These are phyloP conservation scores for Talaromyces sp. DNA, from an alignment of 2,329 filamentous ascomycete species.

Conservation along the genomic window DNA sequence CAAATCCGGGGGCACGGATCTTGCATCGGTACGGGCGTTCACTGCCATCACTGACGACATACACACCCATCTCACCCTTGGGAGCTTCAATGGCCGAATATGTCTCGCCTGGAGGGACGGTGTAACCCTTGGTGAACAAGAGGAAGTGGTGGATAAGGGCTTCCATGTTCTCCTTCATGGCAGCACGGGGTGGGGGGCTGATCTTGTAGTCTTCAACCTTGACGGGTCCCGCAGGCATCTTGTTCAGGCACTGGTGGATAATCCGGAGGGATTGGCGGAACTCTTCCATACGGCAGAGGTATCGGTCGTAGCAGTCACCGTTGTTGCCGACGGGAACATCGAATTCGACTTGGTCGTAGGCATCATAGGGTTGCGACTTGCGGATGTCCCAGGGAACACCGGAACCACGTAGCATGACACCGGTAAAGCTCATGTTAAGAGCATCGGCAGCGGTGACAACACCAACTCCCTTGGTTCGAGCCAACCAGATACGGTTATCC, in stretches of 20 bases:
- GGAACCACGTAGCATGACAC: slow-evolving; percentile 96
- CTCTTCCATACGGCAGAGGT: slow-evolving; percentile 98
- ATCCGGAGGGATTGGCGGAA: slow-evolving; percentile 98
- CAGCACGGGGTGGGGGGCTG: slow-evolving; percentile 85
- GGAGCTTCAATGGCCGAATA: slow-evolving; percentile 99
- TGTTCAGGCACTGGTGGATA: slow-evolving; percentile 97
- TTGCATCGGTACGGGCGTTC: slow-evolving; percentile 97
- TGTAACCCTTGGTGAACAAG: slow-evolving; percentile 97
- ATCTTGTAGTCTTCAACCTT: slow-evolving; percentile 99
- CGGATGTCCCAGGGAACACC: slow-evolving; percentile 95
- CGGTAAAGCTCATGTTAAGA: slow-evolving; percentile 94
- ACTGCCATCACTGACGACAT: slow-evolving; percentile 89
- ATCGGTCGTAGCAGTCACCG: slow-evolving; percentile 98
- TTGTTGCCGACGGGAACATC: slow-evolving; percentile 95
- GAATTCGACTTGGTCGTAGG: slow-evolving; percentile 96
- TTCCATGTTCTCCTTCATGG: slow-evolving; percentile 99
- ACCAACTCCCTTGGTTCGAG: slow-evolving; percentile 84
- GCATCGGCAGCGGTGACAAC: slow-evolving; percentile 88
- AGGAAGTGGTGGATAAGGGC: slow-evolving; percentile 98
- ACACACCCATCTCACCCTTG: slow-evolving; percentile 99
- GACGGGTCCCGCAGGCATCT: slow-evolving; percentile 93
- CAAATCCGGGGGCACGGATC: slow-evolving; percentile 94
- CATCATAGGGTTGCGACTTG: slow-evolving; percentile 95
- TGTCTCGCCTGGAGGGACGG: slow-evolving; percentile 94
- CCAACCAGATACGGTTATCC: slow-evolving; percentile 99